Base-by-base conservation (phyloP, 768 basidiomycete species). In the Russula earlei region DNA sequence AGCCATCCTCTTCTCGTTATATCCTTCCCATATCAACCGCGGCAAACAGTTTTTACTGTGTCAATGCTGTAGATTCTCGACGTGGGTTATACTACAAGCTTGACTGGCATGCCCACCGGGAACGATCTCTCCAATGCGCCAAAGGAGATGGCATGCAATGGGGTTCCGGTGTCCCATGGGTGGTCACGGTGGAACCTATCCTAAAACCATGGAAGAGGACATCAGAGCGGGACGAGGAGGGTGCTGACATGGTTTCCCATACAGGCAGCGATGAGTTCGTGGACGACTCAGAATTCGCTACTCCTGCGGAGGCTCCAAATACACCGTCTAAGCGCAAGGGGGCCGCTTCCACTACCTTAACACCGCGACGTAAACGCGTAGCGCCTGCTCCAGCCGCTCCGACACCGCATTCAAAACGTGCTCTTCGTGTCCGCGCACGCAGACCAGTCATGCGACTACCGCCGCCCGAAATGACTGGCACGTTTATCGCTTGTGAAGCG, bases 281-380 rank as follows among this genome's bases (percentile, higher is more conserved):
- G 11, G 53, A 58, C 38, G 61, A 42, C 24, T 55, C 55, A 62
- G 72, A 55, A 31, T 55, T 60, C 9, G 58, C 40, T 25, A 22
- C 25, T 14, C 29, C 8, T 27, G 14, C 14, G 20, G 24, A 69
- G 52, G 56, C 65, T 15, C 77, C 76, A 5, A 73, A 71, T 43
- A 86, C 83, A 14, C 83, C 83, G 1, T 74, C 72, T 20, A 71
- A 80, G 63, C 78, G 82, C 25, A 79, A 77, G 67, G 72, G 73
- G 17, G 34, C 63, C n/a, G n/a, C n/a, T 11, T 54, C 54, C 17
- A 54, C 54, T 4, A 57, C 63, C 5, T 61, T 59, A 12, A 58
- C 59, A 3, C 57, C 67, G 17, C 63, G 56, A 27, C 54, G 58
- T 31, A 62, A 60, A 45, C 58, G 58, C 11, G 49, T 20, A 2